phyloP scores from a whole-genome alignment of 2,329 filamentous ascomycete genomes.

The Ophiocordyceps robertsii region DNA sequence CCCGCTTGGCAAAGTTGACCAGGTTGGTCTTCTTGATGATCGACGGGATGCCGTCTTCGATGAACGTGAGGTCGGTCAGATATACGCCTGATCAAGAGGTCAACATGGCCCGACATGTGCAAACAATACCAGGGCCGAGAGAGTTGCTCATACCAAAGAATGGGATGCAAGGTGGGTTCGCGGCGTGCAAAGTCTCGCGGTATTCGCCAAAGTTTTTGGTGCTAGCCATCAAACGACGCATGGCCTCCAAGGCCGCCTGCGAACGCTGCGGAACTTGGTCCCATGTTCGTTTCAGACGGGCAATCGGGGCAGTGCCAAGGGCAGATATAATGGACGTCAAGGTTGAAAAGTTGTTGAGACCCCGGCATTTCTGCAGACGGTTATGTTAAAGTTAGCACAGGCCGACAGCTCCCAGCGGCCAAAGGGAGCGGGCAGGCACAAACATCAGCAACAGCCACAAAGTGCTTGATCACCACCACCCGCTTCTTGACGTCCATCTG shows the following conservation, averaged over 20 bases:
- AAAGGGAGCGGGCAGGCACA: conserved; percentile 23
- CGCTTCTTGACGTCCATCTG: conserved; percentile 92
- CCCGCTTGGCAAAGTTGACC: conserved; percentile 97
- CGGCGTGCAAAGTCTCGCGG: conserved; percentile 78
- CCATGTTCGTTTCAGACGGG: conserved; percentile 88
- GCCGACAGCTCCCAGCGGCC: too few relatives aligned
- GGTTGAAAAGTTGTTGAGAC: conserved; percentile 92
- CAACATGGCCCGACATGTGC: not conserved
- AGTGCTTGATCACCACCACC: conserved; percentile 96
- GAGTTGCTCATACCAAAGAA: conserved; percentile 64
- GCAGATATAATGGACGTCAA: conserved; percentile 96
- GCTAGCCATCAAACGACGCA: conserved; percentile 91
- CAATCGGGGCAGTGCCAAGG: conserved; percentile 85
- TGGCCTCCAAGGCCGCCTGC: conserved; percentile 66
- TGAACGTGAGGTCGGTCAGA: conserved; percentile 93
- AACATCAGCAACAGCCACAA: conserved; percentile 91
- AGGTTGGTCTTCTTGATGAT: conserved; percentile 92
- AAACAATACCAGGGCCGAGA: not conserved
- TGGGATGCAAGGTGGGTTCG: conserved; percentile 92
- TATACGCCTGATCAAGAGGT: conserved; percentile 59
- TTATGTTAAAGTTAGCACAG: conserved; percentile 5
- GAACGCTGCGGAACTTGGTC: conserved; percentile 81
- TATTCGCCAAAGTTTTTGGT: conserved; percentile 98
- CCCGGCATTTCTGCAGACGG: conserved; percentile 66
- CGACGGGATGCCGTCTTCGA: conserved; percentile 94